These are phyloP conservation scores for Colletotrichum sidae DNA, from an alignment of 2,329 filamentous ascomycete species.

Conservation along the genomic window DNA sequence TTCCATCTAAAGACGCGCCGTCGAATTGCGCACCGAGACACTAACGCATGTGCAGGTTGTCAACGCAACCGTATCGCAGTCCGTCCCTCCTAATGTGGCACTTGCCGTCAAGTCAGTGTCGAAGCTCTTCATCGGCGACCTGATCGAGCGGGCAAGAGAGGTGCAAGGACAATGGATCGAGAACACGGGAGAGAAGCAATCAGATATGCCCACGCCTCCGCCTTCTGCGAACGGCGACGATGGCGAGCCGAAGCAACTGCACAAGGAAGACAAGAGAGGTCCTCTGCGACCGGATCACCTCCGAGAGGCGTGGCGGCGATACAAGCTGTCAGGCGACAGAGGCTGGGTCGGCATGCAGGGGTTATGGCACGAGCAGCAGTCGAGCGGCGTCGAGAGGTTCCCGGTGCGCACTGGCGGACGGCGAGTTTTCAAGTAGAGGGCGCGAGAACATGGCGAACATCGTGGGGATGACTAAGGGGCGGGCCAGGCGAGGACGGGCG, in stretches of 20 bases:
- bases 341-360: slow-evolving; percentile 70
- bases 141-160: slow-evolving; percentile 77
- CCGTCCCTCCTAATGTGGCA: slow-evolving; percentile 78
- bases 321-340: slow-evolving; percentile 72
- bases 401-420: slow-evolving; percentile 63
- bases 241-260: slow-evolving; percentile 45
- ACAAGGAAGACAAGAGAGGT: slow-evolving; percentile 56
- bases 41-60: slow-evolving; percentile 65
- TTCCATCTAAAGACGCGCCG: not conserved
- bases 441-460: not conserved
- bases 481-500: not conserved
- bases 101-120: slow-evolving; percentile 81
- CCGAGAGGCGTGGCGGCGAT: slow-evolving; percentile 77
- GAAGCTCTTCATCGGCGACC: slow-evolving; percentile 81
- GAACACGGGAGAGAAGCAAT: slow-evolving; percentile 67
- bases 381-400: slow-evolving; percentile 70
- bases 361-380: slow-evolving; percentile 71
- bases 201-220: slow-evolving; percentile 60
- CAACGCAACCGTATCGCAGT: slow-evolving; percentile 85
- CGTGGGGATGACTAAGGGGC: not conserved
- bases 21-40: not conserved
- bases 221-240: slow-evolving; percentile 45
- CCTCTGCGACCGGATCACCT: slow-evolving; percentile 81
- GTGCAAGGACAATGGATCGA: slow-evolving; percentile 79
- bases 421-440: slow-evolving; percentile 63